These are phyloP conservation scores for Globomyces pollinis-pini DNA, from an alignment of 192 early-diverging fungal genomes.

Conservation along the genomic window DNA sequence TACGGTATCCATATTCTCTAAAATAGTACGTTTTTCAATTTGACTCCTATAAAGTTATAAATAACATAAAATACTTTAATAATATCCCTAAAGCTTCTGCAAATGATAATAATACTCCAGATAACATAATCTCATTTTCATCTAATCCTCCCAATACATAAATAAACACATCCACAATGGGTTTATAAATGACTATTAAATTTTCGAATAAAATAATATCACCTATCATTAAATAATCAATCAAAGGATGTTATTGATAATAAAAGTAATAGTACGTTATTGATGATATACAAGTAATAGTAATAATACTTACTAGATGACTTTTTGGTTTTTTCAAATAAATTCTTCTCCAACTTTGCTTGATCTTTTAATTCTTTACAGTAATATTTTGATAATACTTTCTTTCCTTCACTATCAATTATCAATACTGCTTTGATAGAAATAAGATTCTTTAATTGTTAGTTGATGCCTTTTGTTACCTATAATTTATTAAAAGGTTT, in stretches of 20 bases:
- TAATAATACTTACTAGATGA: slow-evolving; percentile 42
- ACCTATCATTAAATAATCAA: slow-evolving; percentile 34
- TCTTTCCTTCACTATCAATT: slow-evolving; percentile 86
- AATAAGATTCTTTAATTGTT: no score
- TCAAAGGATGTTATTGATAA: not conserved
- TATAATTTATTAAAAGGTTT: no score
- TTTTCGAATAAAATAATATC: slow-evolving; percentile 94
- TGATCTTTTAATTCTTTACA: slow-evolving; percentile 70
- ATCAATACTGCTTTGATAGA: slow-evolving; percentile 82
- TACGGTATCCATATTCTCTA: slow-evolving; percentile 89
- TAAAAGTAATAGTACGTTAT: not conserved
- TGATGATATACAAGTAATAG: no score
- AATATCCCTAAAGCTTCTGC: slow-evolving; percentile 79
- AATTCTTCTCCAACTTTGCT: slow-evolving; percentile 76
- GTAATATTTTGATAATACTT: slow-evolving; percentile 86
- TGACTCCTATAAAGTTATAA: slow-evolving; percentile 55
- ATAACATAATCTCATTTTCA: slow-evolving; percentile 90
- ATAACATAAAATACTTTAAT: no score
- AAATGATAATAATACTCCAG: slow-evolving; percentile 66
- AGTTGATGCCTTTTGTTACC: no score
- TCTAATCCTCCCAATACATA: slow-evolving; percentile 85
- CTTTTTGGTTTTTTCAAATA: slow-evolving; percentile 89
- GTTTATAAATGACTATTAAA: slow-evolving; percentile 81
- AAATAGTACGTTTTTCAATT: slow-evolving; percentile 80
- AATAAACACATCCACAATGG: slow-evolving; percentile 79